Conservation (phyloP, 257 asterid genomes). For the Schizonepeta tenuifolia region DNA sequence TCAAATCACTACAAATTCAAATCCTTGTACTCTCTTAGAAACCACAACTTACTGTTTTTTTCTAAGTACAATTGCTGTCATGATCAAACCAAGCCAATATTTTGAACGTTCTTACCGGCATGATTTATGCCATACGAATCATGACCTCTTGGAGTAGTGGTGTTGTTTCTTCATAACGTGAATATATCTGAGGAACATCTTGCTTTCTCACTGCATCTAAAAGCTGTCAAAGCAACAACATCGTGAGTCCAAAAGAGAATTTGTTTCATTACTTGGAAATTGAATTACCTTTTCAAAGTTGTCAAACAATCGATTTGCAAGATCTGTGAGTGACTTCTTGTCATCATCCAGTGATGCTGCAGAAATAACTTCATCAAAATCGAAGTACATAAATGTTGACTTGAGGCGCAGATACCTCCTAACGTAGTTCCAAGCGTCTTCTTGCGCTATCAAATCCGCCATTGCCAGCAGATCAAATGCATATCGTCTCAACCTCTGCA, state of each 20-base stretch:
- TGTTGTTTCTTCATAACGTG: conserved; percentile 59
- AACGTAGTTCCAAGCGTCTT: conserved; percentile 72
- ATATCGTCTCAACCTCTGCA: conserved; percentile 64
- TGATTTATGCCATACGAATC: conserved; percentile 56
- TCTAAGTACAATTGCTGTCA: neutral
- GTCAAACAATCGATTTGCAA: conserved; percentile 81
- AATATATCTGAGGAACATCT: conserved; percentile 48
- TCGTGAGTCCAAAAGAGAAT: neutral
- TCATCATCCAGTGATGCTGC: conserved; percentile 58
- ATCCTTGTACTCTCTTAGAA: neutral
- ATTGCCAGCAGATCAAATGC: conserved; percentile 82
- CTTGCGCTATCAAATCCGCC: conserved; percentile 72
- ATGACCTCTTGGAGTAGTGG: conserved; percentile 69
- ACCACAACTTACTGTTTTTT: neutral
- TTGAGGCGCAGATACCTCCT: conserved; percentile 63
- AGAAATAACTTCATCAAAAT: conserved; percentile 72
- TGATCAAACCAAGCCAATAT: neutral
- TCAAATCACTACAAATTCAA: neutral
- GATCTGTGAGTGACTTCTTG: conserved; percentile 60
- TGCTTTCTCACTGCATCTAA: conserved; percentile 58
- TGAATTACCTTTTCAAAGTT: conserved; percentile 67
- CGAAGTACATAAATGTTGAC: conserved; percentile 76
- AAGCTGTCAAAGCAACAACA: conserved; percentile 48
- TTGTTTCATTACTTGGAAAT: neutral
- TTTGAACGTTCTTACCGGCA: neutral